Conservation (phyloP, 2,329 filamentous ascomycete species). For the Podosphaera leucotricha region DNA sequence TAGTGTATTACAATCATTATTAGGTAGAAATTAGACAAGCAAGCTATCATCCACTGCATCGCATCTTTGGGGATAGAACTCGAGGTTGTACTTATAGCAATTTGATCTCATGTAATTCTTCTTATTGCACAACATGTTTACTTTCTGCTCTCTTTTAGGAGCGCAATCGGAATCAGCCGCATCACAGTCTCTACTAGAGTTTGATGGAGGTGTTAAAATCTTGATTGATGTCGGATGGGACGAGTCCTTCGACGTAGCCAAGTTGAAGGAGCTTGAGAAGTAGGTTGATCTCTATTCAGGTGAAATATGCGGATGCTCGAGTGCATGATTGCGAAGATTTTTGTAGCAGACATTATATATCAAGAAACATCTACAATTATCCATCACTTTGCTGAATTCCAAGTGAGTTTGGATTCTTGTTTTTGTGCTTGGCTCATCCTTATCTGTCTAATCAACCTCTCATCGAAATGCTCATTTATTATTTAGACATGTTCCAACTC, state of each 20-base stretch:
- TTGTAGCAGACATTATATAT: conserved; percentile 14
- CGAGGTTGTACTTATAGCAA: neutral
- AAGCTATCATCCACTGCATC: too few relatives aligned
- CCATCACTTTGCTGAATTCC: conserved; percentile 4
- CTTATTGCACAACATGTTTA: conserved; percentile 48
- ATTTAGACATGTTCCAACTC: conserved; percentile 60
- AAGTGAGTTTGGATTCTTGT: neutral
- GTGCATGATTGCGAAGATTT: conserved; percentile 1
- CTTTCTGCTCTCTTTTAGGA: conserved; percentile 76
- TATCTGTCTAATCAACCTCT: conserved; percentile 6
- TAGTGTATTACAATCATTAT: too few relatives aligned
- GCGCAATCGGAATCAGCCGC: conserved; percentile 70
- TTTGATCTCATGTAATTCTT: neutral
- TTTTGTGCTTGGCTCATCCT: neutral
- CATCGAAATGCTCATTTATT: neutral
- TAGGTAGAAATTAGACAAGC: too few relatives aligned
- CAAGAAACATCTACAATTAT: conserved; percentile 5
- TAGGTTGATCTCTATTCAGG: conserved; percentile 20
- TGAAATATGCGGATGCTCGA: neutral
- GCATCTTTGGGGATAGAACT: neutral
- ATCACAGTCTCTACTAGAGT: conserved; percentile 85
- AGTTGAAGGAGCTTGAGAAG: conserved; percentile 78
- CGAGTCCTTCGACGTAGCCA: conserved; percentile 60
- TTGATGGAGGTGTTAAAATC: conserved; percentile 90
- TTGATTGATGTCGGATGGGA: conserved; percentile 94